Evolutionary conservation across 768 basidiomycete species (phyloP), one percentile per base, ranked within the genome.

Genomic region (Phanerochaete carnosa): DNA sequence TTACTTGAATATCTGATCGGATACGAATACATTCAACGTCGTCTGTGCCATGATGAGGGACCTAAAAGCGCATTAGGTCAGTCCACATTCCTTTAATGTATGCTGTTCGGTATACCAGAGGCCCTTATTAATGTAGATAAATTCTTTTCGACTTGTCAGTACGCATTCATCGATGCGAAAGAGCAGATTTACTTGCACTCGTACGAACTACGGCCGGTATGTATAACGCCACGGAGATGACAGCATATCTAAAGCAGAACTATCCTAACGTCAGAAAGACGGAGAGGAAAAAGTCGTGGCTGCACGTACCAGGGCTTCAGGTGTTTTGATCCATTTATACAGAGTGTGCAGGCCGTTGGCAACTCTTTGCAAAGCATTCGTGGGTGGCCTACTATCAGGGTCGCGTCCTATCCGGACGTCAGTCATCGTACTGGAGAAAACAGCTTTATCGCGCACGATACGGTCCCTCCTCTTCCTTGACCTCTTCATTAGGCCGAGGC

Each of bases 11-110:
- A 86, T 76, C 66, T 86, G 85, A 67, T 87, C 84, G 9, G 83
- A 82, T 2, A 79, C 77, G 64, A 79, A 85, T 35, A 85, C 76
- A 49, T 80, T 83, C 56, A 85, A 60, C 15, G 80, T 83, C 1
- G 81, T 84, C 64, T 86, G 85, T 0, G 82, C 79, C 81, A 84
- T 85, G 66, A 86, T 83, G 51, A 85, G 70, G 4, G 82, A 82
- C 83, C 82, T 76, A 32, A 37, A 2, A 2, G 52, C 23, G n/a
- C n/a, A n/a, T n/a, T n/a, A n/a, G n/a, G n/a, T 35, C n/a, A 30
- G 22, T 35, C 32, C 22, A 23, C 16, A 16, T 26, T 29, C 23
- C 25, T 16, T 19, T 23, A 32, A 35, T 50, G 45, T 46, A 12
- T 12, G 28, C 13, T 50, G 7, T 1, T 13, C 3, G 11, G 55